phyloP scores from a whole-genome alignment of 257 asterid genomes.

The Ocimum tenuiflorum region DNA sequence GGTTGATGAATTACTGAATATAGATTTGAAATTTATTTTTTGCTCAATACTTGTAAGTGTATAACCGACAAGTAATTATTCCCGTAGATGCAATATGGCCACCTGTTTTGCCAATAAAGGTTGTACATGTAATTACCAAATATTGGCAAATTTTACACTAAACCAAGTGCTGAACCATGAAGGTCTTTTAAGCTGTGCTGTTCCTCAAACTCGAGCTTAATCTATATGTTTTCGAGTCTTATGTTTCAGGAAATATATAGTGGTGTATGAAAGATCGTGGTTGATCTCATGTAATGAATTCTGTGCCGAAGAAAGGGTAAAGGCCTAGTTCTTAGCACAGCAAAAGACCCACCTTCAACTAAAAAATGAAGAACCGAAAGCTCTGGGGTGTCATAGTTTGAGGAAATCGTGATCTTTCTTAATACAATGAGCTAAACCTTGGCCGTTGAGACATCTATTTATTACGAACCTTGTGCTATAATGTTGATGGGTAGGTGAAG shows the following conservation, averaged over 20 bases:
- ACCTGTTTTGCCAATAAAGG: background rate
- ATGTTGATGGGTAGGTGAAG: background rate
- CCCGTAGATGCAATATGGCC: background rate
- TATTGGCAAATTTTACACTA: background rate
- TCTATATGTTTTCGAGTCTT: background rate
- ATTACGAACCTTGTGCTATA: background rate
- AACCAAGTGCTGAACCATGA: background rate
- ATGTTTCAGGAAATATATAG: too few relatives aligned
- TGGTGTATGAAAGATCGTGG: too few relatives aligned
- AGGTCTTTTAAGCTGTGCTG: background rate
- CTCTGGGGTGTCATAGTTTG: background rate
- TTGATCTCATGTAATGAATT: background rate
- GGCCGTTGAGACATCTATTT: too few relatives aligned
- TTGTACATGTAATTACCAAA: background rate
- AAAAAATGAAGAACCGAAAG: background rate
- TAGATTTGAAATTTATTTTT: background rate
- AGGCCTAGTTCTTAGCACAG: background rate
- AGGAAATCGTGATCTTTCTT: background rate
- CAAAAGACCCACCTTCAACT: background rate
- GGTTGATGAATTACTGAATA: too few relatives aligned
- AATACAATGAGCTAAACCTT: background rate
- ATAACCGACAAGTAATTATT: too few relatives aligned
- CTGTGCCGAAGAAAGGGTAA: background rate
- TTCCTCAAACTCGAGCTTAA: background rate
- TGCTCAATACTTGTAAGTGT: background rate